A percentile compares a stretch with the other conserved stretches of the same genome.
phyloP scores from a whole-genome alignment of 768 basidiomycete species.

The Mycena floridula region DNA sequence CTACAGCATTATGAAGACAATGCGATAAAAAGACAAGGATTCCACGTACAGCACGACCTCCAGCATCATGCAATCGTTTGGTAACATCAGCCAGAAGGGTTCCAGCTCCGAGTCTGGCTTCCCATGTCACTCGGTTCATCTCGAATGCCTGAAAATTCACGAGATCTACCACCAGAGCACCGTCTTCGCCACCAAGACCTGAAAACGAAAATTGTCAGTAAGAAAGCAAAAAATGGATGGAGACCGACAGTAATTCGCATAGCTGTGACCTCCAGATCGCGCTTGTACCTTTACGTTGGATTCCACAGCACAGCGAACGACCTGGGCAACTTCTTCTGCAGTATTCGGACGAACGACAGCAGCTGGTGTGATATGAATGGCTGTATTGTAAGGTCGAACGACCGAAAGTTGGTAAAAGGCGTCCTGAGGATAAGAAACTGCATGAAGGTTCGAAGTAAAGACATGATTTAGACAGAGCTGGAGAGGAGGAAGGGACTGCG shows the following conservation, averaged over 20 bases:
- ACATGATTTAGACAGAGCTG: conserved; percentile 3
- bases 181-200: conserved; percentile 20
- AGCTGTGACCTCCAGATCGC: conserved; percentile 8
- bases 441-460: background rate
- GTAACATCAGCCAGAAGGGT: conserved; percentile 19
- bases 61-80: conserved; percentile 8
- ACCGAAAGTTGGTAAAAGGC: conserved; percentile 2
- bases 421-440: conserved; percentile 1
- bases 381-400: conserved; percentile 11
- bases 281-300: background rate
- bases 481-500: no score
- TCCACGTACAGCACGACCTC: conserved; percentile 17
- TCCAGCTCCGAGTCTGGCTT: conserved; percentile 17
- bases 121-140: conserved; percentile 19
- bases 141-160: conserved; percentile 15
- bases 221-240: background rate
- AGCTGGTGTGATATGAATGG: conserved; percentile 13
- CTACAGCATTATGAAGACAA: no score
- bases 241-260: conserved; percentile 9
- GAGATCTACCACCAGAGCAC: conserved; percentile 24
- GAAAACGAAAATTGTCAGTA: background rate
- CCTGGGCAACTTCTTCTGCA: background rate
- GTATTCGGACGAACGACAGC: conserved; percentile 16
- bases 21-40: background rate
- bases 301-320: conserved; percentile 1